Evolutionary conservation across 352 stramenopile genomes (phyloP).

Genomic region (Phytophthora kernoviae): DNA sequence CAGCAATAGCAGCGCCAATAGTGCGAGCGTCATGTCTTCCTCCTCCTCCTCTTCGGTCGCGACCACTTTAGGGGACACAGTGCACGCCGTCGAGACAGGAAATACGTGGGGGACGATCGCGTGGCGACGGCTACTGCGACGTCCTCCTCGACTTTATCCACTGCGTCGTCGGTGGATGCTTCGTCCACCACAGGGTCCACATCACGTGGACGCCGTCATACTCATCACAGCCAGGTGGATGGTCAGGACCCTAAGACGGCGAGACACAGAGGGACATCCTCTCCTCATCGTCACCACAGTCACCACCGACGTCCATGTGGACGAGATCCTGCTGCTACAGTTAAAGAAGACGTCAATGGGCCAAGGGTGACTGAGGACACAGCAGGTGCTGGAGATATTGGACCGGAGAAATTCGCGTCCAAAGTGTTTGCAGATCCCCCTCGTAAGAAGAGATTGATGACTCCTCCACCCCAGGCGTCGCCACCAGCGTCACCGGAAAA

Average conservation of each 20-base stretch:
- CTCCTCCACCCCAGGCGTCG: slow-evolving; percentile 3
- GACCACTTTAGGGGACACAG: slow-evolving; percentile 10
- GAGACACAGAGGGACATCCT: slow-evolving; percentile 14
- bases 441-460: background rate
- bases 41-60: slow-evolving; percentile 25
- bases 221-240: slow-evolving; percentile 27
- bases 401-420: slow-evolving; percentile 48
- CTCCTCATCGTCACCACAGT: slow-evolving; percentile 18
- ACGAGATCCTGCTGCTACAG: slow-evolving; percentile 2
- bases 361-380: background rate
- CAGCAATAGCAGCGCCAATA: slow-evolving; percentile 19
- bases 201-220: slow-evolving; percentile 20
- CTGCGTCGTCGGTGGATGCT: slow-evolving; percentile 30
- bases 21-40: slow-evolving; percentile 25
- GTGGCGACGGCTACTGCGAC: slow-evolving; percentile 25
- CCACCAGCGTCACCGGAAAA: slow-evolving; percentile 30
- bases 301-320: slow-evolving; percentile 16
- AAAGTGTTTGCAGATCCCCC: slow-evolving; percentile 36
- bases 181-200: slow-evolving; percentile 15
- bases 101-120: slow-evolving; percentile 33
- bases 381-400: slow-evolving; percentile 24
- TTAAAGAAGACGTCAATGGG: slow-evolving; percentile 4
- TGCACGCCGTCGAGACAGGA: slow-evolving; percentile 20
- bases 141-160: slow-evolving; percentile 44
- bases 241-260: slow-evolving; percentile 11